Percentiles rank a stretch among this genome's conserved stretches.
Conservation (phyloP, 2,329 filamentous ascomycete species). For the Bipolaris oryzae region DNA sequence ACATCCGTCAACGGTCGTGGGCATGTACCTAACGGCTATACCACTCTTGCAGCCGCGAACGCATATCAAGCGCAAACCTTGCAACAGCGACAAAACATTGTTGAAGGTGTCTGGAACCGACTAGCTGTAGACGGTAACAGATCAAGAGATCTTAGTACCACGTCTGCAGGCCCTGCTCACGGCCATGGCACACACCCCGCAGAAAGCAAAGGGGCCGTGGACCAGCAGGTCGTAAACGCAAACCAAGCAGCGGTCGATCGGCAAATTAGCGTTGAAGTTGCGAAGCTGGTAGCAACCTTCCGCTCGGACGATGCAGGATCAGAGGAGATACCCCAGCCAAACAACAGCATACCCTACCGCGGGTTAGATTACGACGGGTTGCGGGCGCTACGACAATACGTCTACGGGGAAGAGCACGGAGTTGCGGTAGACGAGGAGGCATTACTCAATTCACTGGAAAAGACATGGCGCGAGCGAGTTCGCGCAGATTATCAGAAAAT, state of each 20-base stretch:
- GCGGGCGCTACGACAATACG: slow-evolving; percentile 38
- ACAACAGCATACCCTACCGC: slow-evolving; percentile 30
- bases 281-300: slow-evolving; percentile 38
- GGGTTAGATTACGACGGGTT: slow-evolving; percentile 41
- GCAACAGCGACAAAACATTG: slow-evolving; percentile 23
- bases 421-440: slow-evolving; percentile 36
- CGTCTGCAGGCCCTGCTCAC: slow-evolving; percentile 2
- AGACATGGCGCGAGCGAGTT: slow-evolving; percentile 39
- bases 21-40: slow-evolving; percentile 10
- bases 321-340: slow-evolving; percentile 30
- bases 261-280: slow-evolving; percentile 37
- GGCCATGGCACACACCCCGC: slow-evolving; percentile 9
- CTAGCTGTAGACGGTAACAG: slow-evolving; percentile 21
- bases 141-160: slow-evolving; percentile 24
- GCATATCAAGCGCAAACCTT: slow-evolving; percentile 18
- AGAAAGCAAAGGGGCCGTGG: slow-evolving; percentile 23
- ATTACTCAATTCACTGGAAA: slow-evolving; percentile 40
- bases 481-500: slow-evolving; percentile 35
- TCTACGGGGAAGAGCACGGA: slow-evolving; percentile 36
- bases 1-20: slow-evolving; percentile 19
- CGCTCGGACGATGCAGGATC: slow-evolving; percentile 27
- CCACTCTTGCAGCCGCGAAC: slow-evolving; percentile 11
- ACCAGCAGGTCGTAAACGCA: slow-evolving; percentile 30
- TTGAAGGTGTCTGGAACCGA: slow-evolving; percentile 35
- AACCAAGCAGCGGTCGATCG: slow-evolving; percentile 32